Percentiles rank a stretch among this genome's conserved stretches.
Conservation (phyloP, 208 protist species). For the Acanthamoeba royreba region DNA sequence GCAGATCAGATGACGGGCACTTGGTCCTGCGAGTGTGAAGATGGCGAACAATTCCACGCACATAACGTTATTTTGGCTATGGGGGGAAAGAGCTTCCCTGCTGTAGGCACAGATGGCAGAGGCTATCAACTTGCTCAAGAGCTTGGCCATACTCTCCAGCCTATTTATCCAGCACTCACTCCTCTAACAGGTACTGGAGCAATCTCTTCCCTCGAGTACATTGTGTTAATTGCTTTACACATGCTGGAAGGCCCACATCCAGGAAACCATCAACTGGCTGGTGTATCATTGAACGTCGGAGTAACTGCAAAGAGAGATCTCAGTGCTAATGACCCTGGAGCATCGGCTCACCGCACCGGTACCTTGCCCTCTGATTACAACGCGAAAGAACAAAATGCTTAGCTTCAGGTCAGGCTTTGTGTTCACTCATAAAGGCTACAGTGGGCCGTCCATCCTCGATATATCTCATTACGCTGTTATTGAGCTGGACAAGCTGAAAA, state of each 20-base stretch:
- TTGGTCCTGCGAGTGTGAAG: neutral
- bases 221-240: too few relatives aligned
- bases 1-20: neutral
- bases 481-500: neutral
- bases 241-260: neutral
- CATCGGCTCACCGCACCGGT: neutral
- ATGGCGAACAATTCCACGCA: neutral
- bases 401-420: constrained; percentile 37
- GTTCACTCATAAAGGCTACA: constrained; percentile 52
- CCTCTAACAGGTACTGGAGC: constrained; percentile 28
- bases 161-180: constrained; percentile 42
- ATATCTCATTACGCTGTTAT: constrained; percentile 20
- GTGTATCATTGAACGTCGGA: neutral
- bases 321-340: neutral
- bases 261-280: neutral
- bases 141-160: constrained; percentile 10
- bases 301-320: neutral
- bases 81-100: constrained; percentile 49
- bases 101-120: constrained; percentile 46
- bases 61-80: neutral
- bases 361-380: neutral
- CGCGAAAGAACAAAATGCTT: neutral
- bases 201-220: too few relatives aligned
- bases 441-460: constrained; percentile 48
- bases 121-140: constrained; percentile 3